phyloP scores from a whole-genome alignment of 331 rosid genomes.

The Phaseolus coccineus region DNA sequence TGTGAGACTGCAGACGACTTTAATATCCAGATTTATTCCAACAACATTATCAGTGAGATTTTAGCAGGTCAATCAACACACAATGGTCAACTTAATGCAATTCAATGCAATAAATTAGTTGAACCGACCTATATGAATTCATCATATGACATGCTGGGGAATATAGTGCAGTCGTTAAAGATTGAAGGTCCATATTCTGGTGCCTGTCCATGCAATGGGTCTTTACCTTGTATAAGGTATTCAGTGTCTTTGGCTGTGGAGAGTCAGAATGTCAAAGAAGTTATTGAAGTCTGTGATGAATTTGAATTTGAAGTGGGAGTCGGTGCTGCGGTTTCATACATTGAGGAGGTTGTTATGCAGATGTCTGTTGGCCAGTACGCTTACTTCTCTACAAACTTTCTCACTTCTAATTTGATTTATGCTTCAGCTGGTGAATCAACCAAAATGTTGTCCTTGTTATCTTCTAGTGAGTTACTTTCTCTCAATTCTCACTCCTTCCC shows the following conservation, averaged over 20 bases:
- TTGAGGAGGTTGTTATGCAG: conserved; percentile 77
- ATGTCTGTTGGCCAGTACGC: conserved; percentile 88
- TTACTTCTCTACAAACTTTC: conserved; percentile 55
- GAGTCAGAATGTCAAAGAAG: conserved; percentile 55
- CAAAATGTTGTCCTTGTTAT: conserved; percentile 59
- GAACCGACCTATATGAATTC: conserved; percentile 44
- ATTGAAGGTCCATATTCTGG: conserved; percentile 86
- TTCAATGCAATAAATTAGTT: conserved; percentile 43
- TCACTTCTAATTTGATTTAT: conserved; percentile 67
- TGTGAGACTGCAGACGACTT: conserved; percentile 52
- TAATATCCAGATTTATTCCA: conserved; percentile 58
- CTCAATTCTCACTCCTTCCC: conserved; percentile 22
- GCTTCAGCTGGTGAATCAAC: conserved; percentile 75
- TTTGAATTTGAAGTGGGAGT: conserved; percentile 94
- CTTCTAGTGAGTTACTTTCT: conserved; percentile 75
- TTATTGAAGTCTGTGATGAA: conserved; percentile 73
- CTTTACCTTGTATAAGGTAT: conserved; percentile 67
- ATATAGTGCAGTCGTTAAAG: conserved; percentile 46
- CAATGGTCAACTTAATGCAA: conserved; percentile 46
- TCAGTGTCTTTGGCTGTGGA: conserved; percentile 65
- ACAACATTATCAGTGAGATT: conserved; percentile 56
- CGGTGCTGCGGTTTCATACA: conserved; percentile 62
- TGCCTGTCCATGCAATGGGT: conserved; percentile 76
- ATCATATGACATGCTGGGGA: conserved; percentile 38
- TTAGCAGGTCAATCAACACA: conserved; percentile 52